A percentile compares a stretch with the other conserved stretches of the same genome.
These are phyloP conservation scores for Dendrothele bispora DNA, from an alignment of 768 basidiomycete genomes.

Conservation along the genomic window DNA sequence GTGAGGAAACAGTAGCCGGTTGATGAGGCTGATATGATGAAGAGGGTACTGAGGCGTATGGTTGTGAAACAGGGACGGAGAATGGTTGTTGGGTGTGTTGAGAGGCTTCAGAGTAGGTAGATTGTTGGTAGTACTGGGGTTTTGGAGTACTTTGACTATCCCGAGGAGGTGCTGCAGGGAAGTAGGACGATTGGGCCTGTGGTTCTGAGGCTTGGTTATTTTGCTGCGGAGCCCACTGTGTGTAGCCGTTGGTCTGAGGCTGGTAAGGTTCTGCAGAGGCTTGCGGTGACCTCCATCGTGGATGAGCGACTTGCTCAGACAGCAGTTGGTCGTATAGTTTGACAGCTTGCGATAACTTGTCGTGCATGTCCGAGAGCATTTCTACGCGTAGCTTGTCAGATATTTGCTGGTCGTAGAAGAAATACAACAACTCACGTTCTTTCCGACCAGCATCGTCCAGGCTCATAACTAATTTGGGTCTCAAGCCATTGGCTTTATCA, in stretches of 20 bases:
- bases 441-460: conserved; percentile 84
- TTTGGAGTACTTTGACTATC: too few species aligned
- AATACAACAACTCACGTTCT: conserved; percentile 55
- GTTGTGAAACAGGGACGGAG: conserved; percentile 15
- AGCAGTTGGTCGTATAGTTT: conserved; percentile 88
- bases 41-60: conserved; percentile 10
- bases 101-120: conserved; percentile 22
- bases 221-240: conserved; percentile 33
- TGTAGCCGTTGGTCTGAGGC: conserved; percentile 26
- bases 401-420: not conserved
- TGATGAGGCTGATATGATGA: conserved; percentile 12
- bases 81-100: conserved; percentile 19
- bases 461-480: conserved; percentile 82
- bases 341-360: conserved; percentile 89
- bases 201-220: conserved; percentile 18
- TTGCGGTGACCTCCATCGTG: conserved; percentile 57
- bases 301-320: conserved; percentile 78
- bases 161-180: conserved; percentile 9
- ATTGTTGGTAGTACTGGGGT: conserved; percentile 22
- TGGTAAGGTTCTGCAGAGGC: conserved; percentile 31
- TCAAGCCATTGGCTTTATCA: conserved; percentile 73
- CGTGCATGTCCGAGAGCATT: conserved; percentile 90
- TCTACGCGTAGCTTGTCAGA: conserved; percentile 42
- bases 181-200: conserved; percentile 19
- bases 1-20: conserved; percentile 16